phyloP scores from a whole-genome alignment of 768 basidiomycete genomes.

The Glaciozyma martinii region DNA sequence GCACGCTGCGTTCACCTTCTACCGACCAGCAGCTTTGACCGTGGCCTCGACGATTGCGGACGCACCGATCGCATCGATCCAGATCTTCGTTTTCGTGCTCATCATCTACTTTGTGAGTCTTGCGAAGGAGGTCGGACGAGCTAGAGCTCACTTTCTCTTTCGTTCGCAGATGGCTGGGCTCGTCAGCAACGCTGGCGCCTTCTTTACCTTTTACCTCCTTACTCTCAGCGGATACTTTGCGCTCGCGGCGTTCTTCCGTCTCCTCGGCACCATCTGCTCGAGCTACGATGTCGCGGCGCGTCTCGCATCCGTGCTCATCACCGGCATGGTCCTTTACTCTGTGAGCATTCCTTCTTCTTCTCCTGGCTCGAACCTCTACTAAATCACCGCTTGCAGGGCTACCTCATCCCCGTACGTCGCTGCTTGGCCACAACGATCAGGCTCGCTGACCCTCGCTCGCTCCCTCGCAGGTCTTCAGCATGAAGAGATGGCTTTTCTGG shows the following conservation, averaged over 20 bases:
- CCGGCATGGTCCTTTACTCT: slow-evolving; percentile 8
- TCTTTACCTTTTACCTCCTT: slow-evolving; percentile 46
- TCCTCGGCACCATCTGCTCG: slow-evolving; percentile 5
- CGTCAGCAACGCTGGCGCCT: slow-evolving; percentile 38
- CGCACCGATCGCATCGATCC: slow-evolving; percentile 38
- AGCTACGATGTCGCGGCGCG: slow-evolving; percentile 4
- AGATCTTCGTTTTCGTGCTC: slow-evolving; percentile 20
- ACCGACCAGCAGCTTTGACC: slow-evolving; percentile 42
- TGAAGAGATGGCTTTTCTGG: slow-evolving; percentile 26
- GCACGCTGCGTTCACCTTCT: slow-evolving; percentile 42
- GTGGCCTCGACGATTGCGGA: slow-evolving; percentile 43
- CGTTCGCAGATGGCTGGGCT: slow-evolving; percentile 38
- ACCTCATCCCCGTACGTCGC: slow-evolving; percentile 19
- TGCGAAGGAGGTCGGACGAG: not conserved
- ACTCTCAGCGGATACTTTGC: slow-evolving; percentile 28
- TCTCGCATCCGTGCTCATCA: slow-evolving; percentile 1
- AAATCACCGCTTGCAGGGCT: not conserved
- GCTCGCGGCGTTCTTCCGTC: slow-evolving; percentile 31
- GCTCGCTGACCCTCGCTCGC: not conserved
- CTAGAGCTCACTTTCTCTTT: too few relatives aligned
- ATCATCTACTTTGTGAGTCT: slow-evolving; percentile 27
- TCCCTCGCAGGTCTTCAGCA: not conserved
- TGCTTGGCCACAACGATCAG: too few relatives aligned
- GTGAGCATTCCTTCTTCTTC: not conserved
- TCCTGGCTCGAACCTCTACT: accelerated